phyloP scores from a whole-genome alignment of 805 yeast genomes.

The Candida sonorensis region DNA sequence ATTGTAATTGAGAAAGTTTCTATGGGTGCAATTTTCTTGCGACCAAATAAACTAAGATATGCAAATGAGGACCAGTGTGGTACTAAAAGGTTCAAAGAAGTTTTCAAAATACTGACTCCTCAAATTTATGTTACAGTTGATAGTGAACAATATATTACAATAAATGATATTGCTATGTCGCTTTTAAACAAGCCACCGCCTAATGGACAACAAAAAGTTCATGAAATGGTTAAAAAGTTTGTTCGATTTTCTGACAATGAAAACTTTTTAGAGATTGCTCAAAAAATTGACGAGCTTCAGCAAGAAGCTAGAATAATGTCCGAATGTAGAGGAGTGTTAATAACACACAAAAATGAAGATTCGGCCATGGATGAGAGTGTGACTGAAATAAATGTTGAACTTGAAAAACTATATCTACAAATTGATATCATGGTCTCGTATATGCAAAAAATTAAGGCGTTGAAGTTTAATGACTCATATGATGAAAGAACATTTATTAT shows the following conservation, averaged over 20 bases:
- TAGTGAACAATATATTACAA: conserved; percentile 48
- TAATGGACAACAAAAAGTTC: conserved; percentile 33
- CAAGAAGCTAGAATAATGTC: conserved; percentile 14
- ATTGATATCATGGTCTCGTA: conserved; percentile 22
- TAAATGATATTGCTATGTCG: conserved; percentile 43
- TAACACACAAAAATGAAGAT: conserved; percentile 8
- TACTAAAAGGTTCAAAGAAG: conserved; percentile 14
- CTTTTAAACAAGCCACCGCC: conserved; percentile 31
- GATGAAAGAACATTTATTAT: conserved; percentile 48
- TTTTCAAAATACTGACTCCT: conserved; percentile 28
- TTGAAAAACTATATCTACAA: conserved; percentile 20
- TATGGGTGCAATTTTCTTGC: conserved; percentile 39
- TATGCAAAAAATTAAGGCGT: conserved; percentile 22
- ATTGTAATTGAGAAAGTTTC: conserved; percentile 48
- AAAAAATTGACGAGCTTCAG: conserved; percentile 16
- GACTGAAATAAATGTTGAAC: conserved; percentile 18
- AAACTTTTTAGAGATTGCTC: conserved; percentile 16
- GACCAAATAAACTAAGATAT: conserved; percentile 47
- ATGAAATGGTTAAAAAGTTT: conserved; percentile 27
- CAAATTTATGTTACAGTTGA: conserved; percentile 47
- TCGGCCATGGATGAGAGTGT: conserved; percentile 3
- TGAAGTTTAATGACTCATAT: conserved; percentile 26
- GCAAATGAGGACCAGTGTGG: conserved; percentile 21
- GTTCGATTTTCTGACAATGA: conserved; percentile 23
- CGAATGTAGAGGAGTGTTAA: conserved; percentile 17